These are phyloP conservation scores for Ganoderma lingzhi DNA, from an alignment of 1,284 basidiomycete species.

Conservation along the genomic window DNA sequence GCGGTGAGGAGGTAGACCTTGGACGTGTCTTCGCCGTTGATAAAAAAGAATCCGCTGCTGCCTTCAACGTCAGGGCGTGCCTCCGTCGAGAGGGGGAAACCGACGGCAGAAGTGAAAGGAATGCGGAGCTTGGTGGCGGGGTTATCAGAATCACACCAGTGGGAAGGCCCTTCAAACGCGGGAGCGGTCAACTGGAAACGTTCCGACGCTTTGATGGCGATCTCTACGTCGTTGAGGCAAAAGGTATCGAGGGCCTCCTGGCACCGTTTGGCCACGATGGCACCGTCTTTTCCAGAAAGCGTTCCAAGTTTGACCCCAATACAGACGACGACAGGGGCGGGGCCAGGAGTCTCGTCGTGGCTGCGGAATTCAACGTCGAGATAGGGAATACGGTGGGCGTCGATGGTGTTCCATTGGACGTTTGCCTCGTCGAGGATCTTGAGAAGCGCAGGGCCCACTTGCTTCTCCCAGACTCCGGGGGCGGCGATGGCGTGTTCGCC, in stretches of 20 bases:
- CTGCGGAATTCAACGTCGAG: not conserved
- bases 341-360: not conserved
- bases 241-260: not conserved
- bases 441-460: not conserved
- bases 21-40: conserved; percentile 30
- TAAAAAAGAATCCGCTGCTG: conserved; percentile 45
- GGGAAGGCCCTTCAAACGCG: not conserved
- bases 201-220: not conserved
- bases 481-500: not conserved
- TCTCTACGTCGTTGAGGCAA: not conserved
- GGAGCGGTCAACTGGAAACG: not conserved
- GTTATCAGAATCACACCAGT: not conserved
- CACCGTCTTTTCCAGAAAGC: not conserved
- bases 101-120: not conserved
- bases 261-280: not conserved
- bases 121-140: not conserved
- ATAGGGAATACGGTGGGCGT: not conserved
- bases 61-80: conserved; percentile 33
- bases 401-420: not conserved
- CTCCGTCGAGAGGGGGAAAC: not conserved
- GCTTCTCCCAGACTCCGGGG: conserved; percentile 2
- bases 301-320: not conserved
- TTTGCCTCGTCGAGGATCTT: not conserved
- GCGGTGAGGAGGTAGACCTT: conserved; percentile 41
- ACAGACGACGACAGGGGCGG: not conserved